These are phyloP conservation scores for Brachypodium distachyon DNA, from an alignment of 202 grass and related monocot genomes.

Conservation along the genomic window DNA sequence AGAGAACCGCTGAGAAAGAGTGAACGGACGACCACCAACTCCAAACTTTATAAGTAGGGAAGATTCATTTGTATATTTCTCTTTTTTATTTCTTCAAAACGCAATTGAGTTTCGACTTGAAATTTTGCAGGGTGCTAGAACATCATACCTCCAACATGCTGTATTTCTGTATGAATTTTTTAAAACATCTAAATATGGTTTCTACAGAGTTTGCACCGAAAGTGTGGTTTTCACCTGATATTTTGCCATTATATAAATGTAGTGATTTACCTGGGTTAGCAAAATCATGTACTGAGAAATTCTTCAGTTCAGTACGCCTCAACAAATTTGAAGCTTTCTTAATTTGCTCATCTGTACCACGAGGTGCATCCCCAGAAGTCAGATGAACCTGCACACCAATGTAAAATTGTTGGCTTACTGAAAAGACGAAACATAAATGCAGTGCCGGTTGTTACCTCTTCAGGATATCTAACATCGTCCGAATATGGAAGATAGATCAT, in stretches of 20 bases:
- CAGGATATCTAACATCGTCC: conserved; percentile 79
- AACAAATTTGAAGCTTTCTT: conserved; percentile 69
- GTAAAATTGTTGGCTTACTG: conserved; percentile 1
- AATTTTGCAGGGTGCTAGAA: too few relatives aligned
- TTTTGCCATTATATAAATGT: neutral
- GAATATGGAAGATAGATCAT: conserved; percentile 98
- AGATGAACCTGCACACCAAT: conserved; percentile 52
- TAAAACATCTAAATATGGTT: too few relatives aligned
- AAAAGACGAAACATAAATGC: conserved; percentile 10
- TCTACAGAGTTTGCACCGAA: too few relatives aligned
- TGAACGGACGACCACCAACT: too few relatives aligned
- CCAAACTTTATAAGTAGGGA: too few relatives aligned
- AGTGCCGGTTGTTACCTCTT: conserved; percentile 53
- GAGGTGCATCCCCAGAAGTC: conserved; percentile 45
- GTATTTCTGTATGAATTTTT: too few relatives aligned
- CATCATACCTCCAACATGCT: too few relatives aligned
- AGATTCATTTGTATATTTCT: too few relatives aligned
- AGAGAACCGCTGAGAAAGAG: too few relatives aligned
- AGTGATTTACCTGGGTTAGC: conserved; percentile 67
- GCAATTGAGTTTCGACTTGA: too few relatives aligned
- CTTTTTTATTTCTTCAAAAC: too few relatives aligned
- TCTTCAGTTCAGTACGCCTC: conserved; percentile 69
- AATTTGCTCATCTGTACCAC: conserved; percentile 80
- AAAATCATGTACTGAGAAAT: conserved; percentile 65
- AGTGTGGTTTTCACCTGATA: too few relatives aligned